Percentiles rank a stretch among this genome's conserved stretches.
Conservation (phyloP, 139 green algal genomes). For the Asterochloris erici region DNA sequence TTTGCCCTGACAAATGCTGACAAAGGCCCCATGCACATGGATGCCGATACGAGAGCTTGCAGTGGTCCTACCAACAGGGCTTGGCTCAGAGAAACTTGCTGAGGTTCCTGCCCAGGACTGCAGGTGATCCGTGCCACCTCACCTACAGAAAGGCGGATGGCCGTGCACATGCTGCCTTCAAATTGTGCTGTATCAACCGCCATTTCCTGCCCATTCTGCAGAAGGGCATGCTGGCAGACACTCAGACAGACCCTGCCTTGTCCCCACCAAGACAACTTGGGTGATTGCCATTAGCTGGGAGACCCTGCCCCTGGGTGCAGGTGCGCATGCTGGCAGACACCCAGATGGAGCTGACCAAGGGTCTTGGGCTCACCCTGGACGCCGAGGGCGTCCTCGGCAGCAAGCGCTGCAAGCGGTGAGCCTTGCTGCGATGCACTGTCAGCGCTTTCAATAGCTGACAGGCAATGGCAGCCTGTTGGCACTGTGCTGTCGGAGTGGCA, state of each 20-base stretch:
- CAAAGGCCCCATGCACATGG: no score
- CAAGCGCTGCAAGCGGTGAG: constrained; percentile 38
- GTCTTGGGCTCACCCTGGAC: constrained; percentile 65
- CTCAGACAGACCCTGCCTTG: background rate
- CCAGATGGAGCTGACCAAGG: constrained; percentile 57
- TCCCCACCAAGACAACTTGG: background rate
- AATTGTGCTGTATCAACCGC: no score
- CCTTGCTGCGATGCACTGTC: background rate
- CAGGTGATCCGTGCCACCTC: constrained; percentile 17
- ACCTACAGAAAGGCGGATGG: no score
- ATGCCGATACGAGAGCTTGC: background rate
- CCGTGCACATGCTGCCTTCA: no score
- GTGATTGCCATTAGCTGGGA: background rate
- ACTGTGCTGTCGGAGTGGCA: no score
- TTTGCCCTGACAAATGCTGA: no score
- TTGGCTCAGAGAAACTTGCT: background rate
- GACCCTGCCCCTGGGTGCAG: background rate
- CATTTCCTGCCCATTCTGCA: no score
- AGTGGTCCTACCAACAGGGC: background rate
- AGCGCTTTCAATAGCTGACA: no score
- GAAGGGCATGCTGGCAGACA: constrained; percentile 37
- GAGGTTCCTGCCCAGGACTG: background rate
- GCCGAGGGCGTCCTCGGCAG: constrained; percentile 39
- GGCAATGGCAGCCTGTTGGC: no score
- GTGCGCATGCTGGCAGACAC: constrained; percentile 53